Base-by-base conservation (phyloP, 768 basidiomycete genomes). In the Rubroboletus satanas region DNA sequence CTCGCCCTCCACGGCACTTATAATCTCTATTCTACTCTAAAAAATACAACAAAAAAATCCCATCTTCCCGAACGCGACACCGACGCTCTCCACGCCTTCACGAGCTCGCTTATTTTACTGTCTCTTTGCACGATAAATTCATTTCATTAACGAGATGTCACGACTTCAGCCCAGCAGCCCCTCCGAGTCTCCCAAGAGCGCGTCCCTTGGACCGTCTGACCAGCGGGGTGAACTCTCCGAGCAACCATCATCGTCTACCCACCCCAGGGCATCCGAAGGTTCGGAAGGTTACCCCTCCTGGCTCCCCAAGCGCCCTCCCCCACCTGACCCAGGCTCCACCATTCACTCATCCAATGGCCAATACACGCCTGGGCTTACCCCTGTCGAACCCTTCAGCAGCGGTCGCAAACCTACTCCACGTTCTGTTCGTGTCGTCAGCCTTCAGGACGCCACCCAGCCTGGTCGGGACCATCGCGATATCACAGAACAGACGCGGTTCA, bases 341-440 rank as follows among this genome's bases (percentile, higher is more conserved):
- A 71, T 87, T 52, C 83, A 83, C 55, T 83, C 82, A 7, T 81
- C 80, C 28, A 74, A 79, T 45, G 77, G 75, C n/a, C 67, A 61
- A 60, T 64, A 56, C 58, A 69, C 73, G 17, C 63, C 71, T 6
- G 67, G 68, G 11, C 64, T 70, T 7, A 67, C 73, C 8, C 71
- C 72, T 28, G 47, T 71, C 28, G 71, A 71, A 28, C 50, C 57
- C 0, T 56, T 66, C 33, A 45, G 29, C 7, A 79, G 83, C 32
- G 90, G 90, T n/a, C 79, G 90, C 38, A 88, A 83, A 61, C 80
- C 90, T 1, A 89, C 88, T 0, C 87, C 88, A 21, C 84, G 90
- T 29, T 90, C 88, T 2, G 87, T 93, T 15, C 83, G 90, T 57
- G 89, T 93, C 53, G 86, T 92, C 62, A 87, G 82, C 58, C 71